Evolutionary conservation across 352 stramenopile genomes (phyloP).

Genomic region (Pythium sukuiense): DNA sequence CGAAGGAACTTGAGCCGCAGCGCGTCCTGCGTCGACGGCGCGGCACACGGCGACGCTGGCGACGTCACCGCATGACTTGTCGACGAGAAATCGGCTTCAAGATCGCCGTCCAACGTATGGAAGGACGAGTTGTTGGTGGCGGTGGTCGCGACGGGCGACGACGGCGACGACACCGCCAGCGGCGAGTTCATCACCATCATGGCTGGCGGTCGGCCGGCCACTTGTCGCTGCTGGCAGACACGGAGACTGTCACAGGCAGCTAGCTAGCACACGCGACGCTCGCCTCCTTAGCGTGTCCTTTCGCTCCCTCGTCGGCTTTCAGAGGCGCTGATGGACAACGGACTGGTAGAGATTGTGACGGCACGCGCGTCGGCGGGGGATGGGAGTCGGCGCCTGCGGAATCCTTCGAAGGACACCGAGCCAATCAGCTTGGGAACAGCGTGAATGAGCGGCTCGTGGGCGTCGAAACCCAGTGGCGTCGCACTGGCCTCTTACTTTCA

Average conservation of each 20-base stretch:
- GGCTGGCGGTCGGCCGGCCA: not conserved
- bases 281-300: not conserved
- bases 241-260: not conserved
- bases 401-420: not conserved
- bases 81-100: not conserved
- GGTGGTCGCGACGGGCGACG: constrained; percentile 1
- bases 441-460: not conserved
- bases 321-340: not conserved
- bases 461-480: not conserved
- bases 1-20: constrained; percentile 44
- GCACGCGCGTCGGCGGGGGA: not conserved
- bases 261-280: not conserved
- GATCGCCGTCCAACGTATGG: not conserved
- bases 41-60: not conserved
- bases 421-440: not conserved
- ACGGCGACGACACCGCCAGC: constrained; percentile 2
- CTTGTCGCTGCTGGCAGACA: not conserved
- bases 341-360: not conserved
- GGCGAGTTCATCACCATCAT: constrained; percentile 22
- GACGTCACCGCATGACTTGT: not conserved
- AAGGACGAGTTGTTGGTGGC: not conserved
- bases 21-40: not conserved
- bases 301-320: not conserved
- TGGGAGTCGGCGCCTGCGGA: not conserved
- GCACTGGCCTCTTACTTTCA: not conserved